Conservation (phyloP, 2,329 filamentous ascomycete genomes). For the Botryosphaeria agaves region DNA sequence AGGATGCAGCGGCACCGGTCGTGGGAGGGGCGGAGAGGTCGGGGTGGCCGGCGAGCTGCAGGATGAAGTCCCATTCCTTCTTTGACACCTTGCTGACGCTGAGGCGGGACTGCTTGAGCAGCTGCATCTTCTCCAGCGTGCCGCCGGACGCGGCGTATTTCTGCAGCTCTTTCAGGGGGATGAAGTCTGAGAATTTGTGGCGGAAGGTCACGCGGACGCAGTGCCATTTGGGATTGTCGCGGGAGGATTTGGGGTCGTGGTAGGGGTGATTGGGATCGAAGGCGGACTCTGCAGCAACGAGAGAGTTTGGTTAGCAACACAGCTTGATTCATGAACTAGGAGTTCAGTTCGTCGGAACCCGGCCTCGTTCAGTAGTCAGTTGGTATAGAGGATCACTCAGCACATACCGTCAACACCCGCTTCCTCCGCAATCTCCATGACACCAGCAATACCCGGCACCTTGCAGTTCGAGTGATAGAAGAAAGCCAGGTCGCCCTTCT, state of each 20-base stretch:
- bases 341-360: too few relatives aligned
- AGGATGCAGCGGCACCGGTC: neutral
- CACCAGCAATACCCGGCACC: conserved; percentile 68
- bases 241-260: conserved; percentile 61
- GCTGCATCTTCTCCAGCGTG: conserved; percentile 58
- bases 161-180: conserved; percentile 57
- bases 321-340: too few relatives aligned
- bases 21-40: neutral
- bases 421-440: conserved; percentile 78
- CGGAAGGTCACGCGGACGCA: conserved; percentile 79
- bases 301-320: too few relatives aligned
- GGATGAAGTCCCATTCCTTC: conserved; percentile 48
- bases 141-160: conserved; percentile 38
- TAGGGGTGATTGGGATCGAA: conserved; percentile 60
- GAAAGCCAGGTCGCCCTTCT: conserved; percentile 77
- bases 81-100: conserved; percentile 57
- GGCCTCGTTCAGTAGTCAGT: too few relatives aligned
- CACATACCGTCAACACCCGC: conserved; percentile 58
- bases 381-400: too few relatives aligned
- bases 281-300: conserved; percentile 37
- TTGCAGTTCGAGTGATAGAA: conserved; percentile 97
- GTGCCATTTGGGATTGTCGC: conserved; percentile 62
- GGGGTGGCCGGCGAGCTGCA: conserved; percentile 26
- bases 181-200: conserved; percentile 56
- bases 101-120: conserved; percentile 64